phyloP scores from a whole-genome alignment of 148 eudicot genomes.

The Persicaria maculosa region DNA sequence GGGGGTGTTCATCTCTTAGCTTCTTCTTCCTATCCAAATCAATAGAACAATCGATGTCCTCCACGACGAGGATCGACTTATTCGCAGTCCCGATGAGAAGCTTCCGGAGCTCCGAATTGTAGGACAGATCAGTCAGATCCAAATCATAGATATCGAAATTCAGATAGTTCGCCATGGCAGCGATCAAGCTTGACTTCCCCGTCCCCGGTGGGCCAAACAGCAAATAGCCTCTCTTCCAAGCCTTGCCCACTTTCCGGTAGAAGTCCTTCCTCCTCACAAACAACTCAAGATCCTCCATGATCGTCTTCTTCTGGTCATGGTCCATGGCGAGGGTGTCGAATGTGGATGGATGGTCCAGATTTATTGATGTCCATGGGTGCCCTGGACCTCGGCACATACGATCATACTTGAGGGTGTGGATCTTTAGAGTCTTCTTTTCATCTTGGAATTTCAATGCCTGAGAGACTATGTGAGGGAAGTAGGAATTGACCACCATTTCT shows the following conservation, averaged over 20 bases:
- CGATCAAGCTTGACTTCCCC: constrained; percentile 27
- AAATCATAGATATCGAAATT: constrained; percentile 33
- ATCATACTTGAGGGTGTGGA: constrained; percentile 18
- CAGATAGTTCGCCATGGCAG: constrained; percentile 26
- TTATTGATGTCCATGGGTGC: constrained; percentile 26
- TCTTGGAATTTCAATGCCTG: constrained; percentile 15
- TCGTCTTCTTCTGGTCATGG: constrained; percentile 11
- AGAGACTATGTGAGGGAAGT: constrained; percentile 23
- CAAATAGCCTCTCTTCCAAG: constrained; percentile 29
- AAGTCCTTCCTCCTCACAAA: constrained; percentile 23
- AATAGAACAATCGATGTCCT: constrained; percentile 34
- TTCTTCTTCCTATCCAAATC: constrained; percentile 15
- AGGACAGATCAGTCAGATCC: constrained; percentile 26
- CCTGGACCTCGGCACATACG: constrained; percentile 10
- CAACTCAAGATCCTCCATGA: constrained; percentile 24
- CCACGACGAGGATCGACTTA: constrained; percentile 34
- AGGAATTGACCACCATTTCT: constrained; percentile 21
- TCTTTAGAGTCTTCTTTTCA: constrained; percentile 26
- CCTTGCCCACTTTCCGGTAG: constrained; percentile 23
- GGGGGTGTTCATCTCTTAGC: neutral
- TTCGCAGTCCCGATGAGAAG: constrained; percentile 25
- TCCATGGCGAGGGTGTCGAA: constrained; percentile 27
- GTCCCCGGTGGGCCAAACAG: constrained; percentile 21
- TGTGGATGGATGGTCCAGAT: constrained; percentile 36
- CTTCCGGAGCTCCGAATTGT: constrained; percentile 28